Evolutionary conservation across 2,329 filamentous ascomycete genomes (phyloP), one percentile per base, ranked within the genome.

Genomic region (Venturia oleaginea): DNA sequence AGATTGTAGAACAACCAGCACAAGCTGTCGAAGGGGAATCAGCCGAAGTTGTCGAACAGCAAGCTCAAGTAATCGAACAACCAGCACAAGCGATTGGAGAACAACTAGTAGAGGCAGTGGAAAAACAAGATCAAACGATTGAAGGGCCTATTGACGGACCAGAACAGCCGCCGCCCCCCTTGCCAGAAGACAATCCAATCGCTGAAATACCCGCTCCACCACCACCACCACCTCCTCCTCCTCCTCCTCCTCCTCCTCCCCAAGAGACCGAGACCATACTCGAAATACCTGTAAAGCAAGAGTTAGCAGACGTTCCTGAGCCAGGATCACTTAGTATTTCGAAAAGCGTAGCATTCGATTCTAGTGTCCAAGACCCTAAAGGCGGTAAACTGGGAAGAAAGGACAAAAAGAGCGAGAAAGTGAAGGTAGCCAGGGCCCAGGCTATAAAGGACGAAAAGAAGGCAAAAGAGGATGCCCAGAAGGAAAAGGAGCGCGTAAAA

Each of bases 361-460:
- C 64, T n/a, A 62, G 59, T 37, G 64, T 65, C 11, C 59, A 62
- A 62, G 64, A 65, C 5, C 57, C 57, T 17, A 65, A 65, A 46
- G 64, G 64, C 27, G 64, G 64, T 19, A 65, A 51, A 48, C 59
- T 62, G 3, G 34, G 38, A 3, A 61, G 57, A 48, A 65, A 63
- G 37, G 64, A 65, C 38, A 48, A 57, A 43, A 42, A 51, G n/a
- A 64, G 63, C 55, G 54, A 42, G 27, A 65, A 65, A 62, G 43
- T 43, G 10, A 62, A 62, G 34, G 59, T 27, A n/a, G 59, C 64
- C 3, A 55, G 42, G 37, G 42, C n/a, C 7, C 46, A 61, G 24
- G 59, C 59, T 15, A 48, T 42, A 10, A 19, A 54, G 4, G 64
- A 54, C 43, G 46, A 62, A 38, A 59, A 61, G 38, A 55, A 62